Percentiles rank a stretch among this genome's conserved stretches.
These are phyloP conservation scores for Pseudopithomyces maydicus DNA, from an alignment of 2,329 filamentous ascomycete genomes.

Conservation along the genomic window DNA sequence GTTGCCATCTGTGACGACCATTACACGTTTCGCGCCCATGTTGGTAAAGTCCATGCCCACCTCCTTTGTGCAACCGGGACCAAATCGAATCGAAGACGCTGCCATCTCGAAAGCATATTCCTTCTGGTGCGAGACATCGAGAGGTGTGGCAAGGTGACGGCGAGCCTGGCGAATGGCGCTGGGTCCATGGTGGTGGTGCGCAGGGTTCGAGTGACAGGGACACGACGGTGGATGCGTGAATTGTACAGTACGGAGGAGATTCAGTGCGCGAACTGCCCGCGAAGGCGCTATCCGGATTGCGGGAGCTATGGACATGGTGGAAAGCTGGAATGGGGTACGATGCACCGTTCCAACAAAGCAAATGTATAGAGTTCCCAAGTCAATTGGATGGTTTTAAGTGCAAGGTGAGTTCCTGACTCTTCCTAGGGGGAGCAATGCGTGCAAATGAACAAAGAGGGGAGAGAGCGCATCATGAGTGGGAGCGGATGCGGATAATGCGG, in stretches of 20 bases:
- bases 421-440: no score
- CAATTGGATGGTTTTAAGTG: not conserved
- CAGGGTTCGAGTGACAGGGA: constrained; percentile 90
- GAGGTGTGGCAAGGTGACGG: constrained; percentile 74
- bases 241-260: constrained; percentile 85
- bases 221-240: constrained; percentile 90
- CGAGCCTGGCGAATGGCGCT: constrained; percentile 57
- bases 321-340: not conserved
- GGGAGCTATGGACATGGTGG: constrained; percentile 24
- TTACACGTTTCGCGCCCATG: constrained; percentile 82
- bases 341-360: not conserved
- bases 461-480: not conserved
- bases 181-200: constrained; percentile 66
- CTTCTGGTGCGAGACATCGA: constrained; percentile 74
- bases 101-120: constrained; percentile 99
- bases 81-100: constrained; percentile 90
- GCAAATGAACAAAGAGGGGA: not conserved
- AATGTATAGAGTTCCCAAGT: not conserved
- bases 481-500: constrained; percentile 1
- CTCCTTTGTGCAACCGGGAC: constrained; percentile 89
- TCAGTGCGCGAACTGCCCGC: constrained; percentile 65
- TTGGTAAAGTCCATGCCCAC: constrained; percentile 98
- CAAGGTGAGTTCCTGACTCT: not conserved
- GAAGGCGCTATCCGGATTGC: constrained; percentile 47
- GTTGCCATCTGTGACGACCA: constrained; percentile 87